Conservation (phyloP, 441 rosid species). For the Eruca vesicaria region DNA sequence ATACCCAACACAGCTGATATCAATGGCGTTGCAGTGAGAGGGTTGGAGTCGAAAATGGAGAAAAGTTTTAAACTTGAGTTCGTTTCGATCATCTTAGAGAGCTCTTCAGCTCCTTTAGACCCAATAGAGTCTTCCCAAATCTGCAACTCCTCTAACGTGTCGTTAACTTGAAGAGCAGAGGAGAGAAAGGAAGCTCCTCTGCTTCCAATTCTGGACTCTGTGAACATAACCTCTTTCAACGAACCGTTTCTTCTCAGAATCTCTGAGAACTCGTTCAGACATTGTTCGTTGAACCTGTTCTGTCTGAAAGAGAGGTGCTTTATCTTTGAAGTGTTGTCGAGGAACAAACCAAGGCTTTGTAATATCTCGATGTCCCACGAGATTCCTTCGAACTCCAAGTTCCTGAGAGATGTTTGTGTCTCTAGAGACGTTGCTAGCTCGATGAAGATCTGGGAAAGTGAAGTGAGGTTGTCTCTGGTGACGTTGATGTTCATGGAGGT, state of each 20-base stretch:
- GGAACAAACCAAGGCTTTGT: conserved; percentile 51
- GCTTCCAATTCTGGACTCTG: conserved; percentile 56
- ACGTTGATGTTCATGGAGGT: conserved; percentile 64
- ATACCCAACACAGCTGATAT: conserved; percentile 85
- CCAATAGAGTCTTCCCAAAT: conserved; percentile 96
- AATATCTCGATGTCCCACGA: conserved; percentile 63
- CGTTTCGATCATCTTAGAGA: conserved; percentile 87
- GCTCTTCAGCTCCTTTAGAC: conserved; percentile 89
- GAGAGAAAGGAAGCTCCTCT: conserved; percentile 70
- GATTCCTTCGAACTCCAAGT: conserved; percentile 65
- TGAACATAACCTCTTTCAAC: conserved; percentile 62
- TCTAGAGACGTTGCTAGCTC: conserved; percentile 48
- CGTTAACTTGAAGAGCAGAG: conserved; percentile 63
- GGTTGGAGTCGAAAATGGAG: conserved; percentile 73
- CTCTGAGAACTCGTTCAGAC: conserved; percentile 59
- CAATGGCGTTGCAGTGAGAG: conserved; percentile 69
- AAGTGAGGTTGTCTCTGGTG: conserved; percentile 38
- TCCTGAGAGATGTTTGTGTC: conserved; percentile 46
- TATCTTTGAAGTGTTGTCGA: conserved; percentile 58
- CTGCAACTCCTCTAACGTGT: conserved; percentile 79
- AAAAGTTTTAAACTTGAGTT: conserved; percentile 71
- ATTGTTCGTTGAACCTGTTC: conserved; percentile 55
- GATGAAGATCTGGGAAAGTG: conserved; percentile 54
- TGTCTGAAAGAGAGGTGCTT: conserved; percentile 58
- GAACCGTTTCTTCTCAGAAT: conserved; percentile 53